Evolutionary conservation across 768 basidiomycete species (phyloP).

Genomic region (Postia placenta): DNA sequence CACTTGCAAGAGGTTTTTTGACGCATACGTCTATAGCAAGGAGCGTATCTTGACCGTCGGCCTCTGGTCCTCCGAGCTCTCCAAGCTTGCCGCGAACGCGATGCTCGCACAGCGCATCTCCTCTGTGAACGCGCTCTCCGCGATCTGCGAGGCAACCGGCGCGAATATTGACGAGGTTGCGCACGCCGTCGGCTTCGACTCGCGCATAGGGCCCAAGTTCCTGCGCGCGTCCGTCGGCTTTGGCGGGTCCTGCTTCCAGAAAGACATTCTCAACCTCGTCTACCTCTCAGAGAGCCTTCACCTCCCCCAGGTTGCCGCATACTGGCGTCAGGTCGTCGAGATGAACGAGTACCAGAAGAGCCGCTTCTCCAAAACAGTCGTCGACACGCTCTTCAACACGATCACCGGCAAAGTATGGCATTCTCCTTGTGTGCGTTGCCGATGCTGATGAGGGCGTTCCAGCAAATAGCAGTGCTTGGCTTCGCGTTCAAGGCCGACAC

Average conservation of each 20-base stretch:
- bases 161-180: slow-evolving; percentile 99
- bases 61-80: slow-evolving; percentile 96
- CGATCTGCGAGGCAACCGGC: slow-evolving; percentile 97
- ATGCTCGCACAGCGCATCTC: slow-evolving; percentile 99
- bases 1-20: too few relatives aligned
- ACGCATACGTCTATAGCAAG: slow-evolving; percentile 33
- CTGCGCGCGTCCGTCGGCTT: slow-evolving; percentile 94
- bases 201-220: slow-evolving; percentile 92
- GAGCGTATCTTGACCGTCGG: slow-evolving; percentile 89
- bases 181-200: slow-evolving; percentile 88
- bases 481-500: slow-evolving; percentile 99
- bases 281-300: slow-evolving; percentile 94
- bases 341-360: slow-evolving; percentile 99
- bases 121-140: slow-evolving; percentile 95
- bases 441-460: background rate
- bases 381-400: slow-evolving; percentile 97
- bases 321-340: slow-evolving; percentile 95
- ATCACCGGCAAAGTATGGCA: slow-evolving; percentile 84
- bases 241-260: slow-evolving; percentile 99
- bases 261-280: slow-evolving; percentile 98
- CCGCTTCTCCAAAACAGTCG: slow-evolving; percentile 92
- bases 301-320: slow-evolving; percentile 93
- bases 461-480: slow-evolving; percentile 93
- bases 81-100: slow-evolving; percentile 98
- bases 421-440: background rate